Conservation (phyloP, 768 basidiomycete genomes). For the Boletellus ananas region DNA sequence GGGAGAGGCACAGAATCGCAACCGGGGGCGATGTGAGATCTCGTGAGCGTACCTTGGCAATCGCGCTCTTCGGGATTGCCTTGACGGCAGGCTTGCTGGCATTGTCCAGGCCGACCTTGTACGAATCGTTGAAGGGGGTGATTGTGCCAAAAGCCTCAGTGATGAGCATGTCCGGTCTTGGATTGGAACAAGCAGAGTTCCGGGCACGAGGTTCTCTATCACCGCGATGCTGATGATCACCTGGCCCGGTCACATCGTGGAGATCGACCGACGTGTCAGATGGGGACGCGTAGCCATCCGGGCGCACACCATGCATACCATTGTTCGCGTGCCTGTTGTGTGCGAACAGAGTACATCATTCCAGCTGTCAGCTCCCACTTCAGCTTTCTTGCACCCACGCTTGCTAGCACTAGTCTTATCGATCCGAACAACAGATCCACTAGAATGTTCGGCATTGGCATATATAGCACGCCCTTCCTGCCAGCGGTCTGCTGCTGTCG, state of each 20-base stretch:
- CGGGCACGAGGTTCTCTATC: no score
- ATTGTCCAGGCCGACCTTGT: neutral
- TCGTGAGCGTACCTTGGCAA: slow-evolving; percentile 1
- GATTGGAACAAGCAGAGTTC: no score
- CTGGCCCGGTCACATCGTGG: no score
- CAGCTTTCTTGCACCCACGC: no score
- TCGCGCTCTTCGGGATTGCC: neutral
- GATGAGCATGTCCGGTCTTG: neutral
- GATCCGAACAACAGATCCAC: neutral
- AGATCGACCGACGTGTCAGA: no score
- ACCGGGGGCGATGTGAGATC: neutral
- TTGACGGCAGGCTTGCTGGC: neutral
- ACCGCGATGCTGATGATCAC: no score
- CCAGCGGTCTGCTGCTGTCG: neutral
- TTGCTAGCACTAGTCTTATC: neutral
- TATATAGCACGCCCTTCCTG: neutral
- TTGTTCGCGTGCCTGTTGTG: no score
- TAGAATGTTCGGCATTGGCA: neutral
- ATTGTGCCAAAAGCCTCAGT: slow-evolving; percentile 4
- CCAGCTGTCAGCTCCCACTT: no score
- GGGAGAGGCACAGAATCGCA: neutral
- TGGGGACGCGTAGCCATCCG: no score
- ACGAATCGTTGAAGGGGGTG: neutral
- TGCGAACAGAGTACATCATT: no score
- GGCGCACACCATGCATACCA: no score